These are phyloP conservation scores for Ustilago lituana DNA, from an alignment of 1,284 basidiomycete genomes.

Conservation along the genomic window DNA sequence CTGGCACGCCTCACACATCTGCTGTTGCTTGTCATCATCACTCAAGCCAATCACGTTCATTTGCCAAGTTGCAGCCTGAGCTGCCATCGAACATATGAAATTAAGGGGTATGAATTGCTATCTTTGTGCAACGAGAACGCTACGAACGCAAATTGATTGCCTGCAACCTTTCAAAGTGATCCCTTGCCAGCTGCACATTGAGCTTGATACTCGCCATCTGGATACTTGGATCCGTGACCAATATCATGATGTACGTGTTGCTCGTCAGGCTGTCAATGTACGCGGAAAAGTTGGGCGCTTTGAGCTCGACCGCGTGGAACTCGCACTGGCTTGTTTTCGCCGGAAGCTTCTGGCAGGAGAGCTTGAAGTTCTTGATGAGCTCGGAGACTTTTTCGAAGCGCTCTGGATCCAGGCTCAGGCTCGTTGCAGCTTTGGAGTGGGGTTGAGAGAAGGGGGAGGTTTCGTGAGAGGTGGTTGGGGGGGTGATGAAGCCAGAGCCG, in stretches of 20 bases:
- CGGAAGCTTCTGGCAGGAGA: slow-evolving; percentile 73
- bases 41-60: no score
- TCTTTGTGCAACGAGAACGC: no score
- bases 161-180: slow-evolving; percentile 75
- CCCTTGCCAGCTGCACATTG: slow-evolving; percentile 81
- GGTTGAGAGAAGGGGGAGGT: not conserved
- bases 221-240: slow-evolving; percentile 86
- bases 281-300: slow-evolving; percentile 75
- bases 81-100: no score
- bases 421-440: slow-evolving; percentile 1
- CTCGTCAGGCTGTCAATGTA: slow-evolving; percentile 93
- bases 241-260: slow-evolving; percentile 91
- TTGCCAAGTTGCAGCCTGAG: no score
- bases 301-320: slow-evolving; percentile 66
- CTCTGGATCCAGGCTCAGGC: slow-evolving; percentile 80
- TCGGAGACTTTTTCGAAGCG: slow-evolving; percentile 96
- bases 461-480: not conserved
- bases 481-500: slow-evolving; percentile 33
- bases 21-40: no score
- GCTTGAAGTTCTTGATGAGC: slow-evolving; percentile 92
- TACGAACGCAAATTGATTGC: slow-evolving; percentile 40
- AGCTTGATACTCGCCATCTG: slow-evolving; percentile 83
- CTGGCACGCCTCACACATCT: no score
- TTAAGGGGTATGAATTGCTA: no score
- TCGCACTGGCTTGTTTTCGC: slow-evolving; percentile 31